Percentiles rank a stretch among this genome's conserved stretches.
These are phyloP conservation scores for Zygoascus biomembranicola DNA, from an alignment of 805 yeast genomes.

Conservation along the genomic window DNA sequence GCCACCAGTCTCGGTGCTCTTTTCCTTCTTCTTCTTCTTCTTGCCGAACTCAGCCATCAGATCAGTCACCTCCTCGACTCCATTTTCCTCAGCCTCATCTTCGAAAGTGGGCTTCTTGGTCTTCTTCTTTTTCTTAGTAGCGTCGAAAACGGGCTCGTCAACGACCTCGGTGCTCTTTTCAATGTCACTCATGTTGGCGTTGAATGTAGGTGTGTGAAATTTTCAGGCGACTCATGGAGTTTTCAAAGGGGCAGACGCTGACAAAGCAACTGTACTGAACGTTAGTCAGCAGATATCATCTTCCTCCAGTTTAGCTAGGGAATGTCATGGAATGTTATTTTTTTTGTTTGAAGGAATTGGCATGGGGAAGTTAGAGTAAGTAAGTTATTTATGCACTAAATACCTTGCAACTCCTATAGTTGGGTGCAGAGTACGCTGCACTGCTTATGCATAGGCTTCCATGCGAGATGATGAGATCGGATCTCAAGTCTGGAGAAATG, in stretches of 20 bases:
- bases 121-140: conserved; percentile 29
- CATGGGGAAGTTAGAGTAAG: no score
- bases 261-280: not conserved
- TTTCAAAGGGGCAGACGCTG: not conserved
- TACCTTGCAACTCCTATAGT: no score
- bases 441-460: no score
- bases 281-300: no score
- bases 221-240: not conserved
- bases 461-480: no score
- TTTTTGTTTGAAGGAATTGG: no score
- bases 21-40: conserved; percentile 38
- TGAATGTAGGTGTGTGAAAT: not conserved
- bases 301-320: no score
- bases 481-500: no score
- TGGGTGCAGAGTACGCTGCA: no score
- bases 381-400: no score
- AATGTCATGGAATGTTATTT: no score
- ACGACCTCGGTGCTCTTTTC: not conserved
- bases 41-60: conserved; percentile 75
- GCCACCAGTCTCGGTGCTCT: conserved; percentile 28
- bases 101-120: conserved; percentile 23
- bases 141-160: conserved; percentile 24
- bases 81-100: conserved; percentile 6
- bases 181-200: not conserved
- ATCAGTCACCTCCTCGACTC: conserved; percentile 41